Evolutionary conservation across 345 rosid genomes (phyloP).

Genomic region (Viola odorata): DNA sequence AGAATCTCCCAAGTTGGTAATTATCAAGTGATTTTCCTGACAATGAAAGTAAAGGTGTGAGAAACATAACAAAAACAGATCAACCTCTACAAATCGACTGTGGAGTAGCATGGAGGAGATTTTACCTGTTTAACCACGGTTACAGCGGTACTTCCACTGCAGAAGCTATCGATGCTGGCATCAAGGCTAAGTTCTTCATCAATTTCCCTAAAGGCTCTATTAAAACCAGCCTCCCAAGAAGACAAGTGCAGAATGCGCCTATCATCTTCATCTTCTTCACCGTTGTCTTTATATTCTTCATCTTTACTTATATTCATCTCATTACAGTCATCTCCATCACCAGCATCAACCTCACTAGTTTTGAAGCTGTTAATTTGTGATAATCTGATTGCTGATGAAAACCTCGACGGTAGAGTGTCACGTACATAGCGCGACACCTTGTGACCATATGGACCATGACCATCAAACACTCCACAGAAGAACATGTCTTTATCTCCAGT

Average conservation of each 20-base stretch:
- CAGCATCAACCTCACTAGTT: too few relatives aligned
- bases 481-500: slow-evolving; percentile 55
- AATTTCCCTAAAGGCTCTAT: slow-evolving; percentile 50
- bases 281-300: neutral
- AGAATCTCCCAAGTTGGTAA: slow-evolving; percentile 89
- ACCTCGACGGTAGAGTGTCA: slow-evolving; percentile 59
- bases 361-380: slow-evolving; percentile 23
- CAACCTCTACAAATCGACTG: neutral
- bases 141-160: slow-evolving; percentile 94
- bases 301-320: neutral
- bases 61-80: neutral
- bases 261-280: neutral
- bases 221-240: slow-evolving; percentile 33
- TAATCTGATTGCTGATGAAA: slow-evolving; percentile 43
- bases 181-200: slow-evolving; percentile 62
- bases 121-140: slow-evolving; percentile 61
- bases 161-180: slow-evolving; percentile 60
- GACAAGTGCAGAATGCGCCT: slow-evolving; percentile 15
- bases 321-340: too few relatives aligned
- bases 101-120: neutral
- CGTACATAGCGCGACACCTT: slow-evolving; percentile 62
- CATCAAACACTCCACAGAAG: slow-evolving; percentile 92
- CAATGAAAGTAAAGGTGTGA: slow-evolving; percentile 8
- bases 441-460: slow-evolving; percentile 93
- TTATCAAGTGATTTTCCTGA: slow-evolving; percentile 72